Evolutionary conservation across 1,284 basidiomycete genomes (phyloP), one percentile per base, ranked within the genome.

Genomic region (Fomitopsis pinicola): DNA sequence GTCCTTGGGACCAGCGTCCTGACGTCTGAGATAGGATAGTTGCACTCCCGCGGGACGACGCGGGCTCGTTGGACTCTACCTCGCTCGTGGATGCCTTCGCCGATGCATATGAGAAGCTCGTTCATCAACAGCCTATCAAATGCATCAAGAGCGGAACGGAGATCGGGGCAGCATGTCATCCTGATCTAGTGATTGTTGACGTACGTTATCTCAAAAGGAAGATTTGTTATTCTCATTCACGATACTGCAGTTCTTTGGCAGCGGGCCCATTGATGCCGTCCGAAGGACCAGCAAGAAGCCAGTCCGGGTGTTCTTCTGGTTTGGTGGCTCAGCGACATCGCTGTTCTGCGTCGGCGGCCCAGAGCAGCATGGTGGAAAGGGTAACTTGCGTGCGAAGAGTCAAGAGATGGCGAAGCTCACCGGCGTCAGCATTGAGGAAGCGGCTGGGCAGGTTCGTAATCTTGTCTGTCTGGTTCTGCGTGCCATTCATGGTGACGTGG

Each of bases 101-200:
- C 19, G 44, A 38, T 22, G 56, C 56, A 9, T 57, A 57, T 14
- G 28, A 36, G 42, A 57, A 57, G 15, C 56, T 57, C 19, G 56
- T 46, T n/a, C 35, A 44, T 14, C 22, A 35, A 42, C 45, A 59
- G 46, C 42, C 46, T 19, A 35, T 59, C 22, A 59, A 14, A n/a
- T 59, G 58, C n/a, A 19, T 44, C 3, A 35, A 59, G 45, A 57
- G 53, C 9, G 52, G 42, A 56, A 36, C 50, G 26, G 35, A 61
- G 26, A 46, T 50, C 22, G 58, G 22, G 19, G n/a, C 48, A 26
- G 12, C 36, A 17, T 40, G 35, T 5, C 22, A 33, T 6, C 58
- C 58, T 7, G 50, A 59, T 17, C 46, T 53, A 7, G 58, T 52
- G 9, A 12, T 59, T 9, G 42, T 52, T n/a, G 58, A 59, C 35